phyloP scores from a whole-genome alignment of 1,284 basidiomycete genomes.

The Moniliella sp. region DNA sequence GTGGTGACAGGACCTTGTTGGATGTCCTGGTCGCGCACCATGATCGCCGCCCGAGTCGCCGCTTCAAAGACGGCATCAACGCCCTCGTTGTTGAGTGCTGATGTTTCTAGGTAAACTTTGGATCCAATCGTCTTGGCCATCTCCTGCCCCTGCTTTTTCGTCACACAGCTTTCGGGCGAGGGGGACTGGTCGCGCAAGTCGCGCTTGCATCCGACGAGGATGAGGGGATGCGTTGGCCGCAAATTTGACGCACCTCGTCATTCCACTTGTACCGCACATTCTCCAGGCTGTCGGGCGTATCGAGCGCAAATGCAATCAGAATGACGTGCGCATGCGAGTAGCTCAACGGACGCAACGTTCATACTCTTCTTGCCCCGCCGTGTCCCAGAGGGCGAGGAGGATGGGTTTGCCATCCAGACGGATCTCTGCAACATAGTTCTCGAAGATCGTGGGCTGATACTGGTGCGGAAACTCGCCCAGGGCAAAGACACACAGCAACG shows the following conservation, averaged over 20 bases:
- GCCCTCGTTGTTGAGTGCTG: constrained; percentile 21
- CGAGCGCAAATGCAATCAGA: constrained; percentile 6
- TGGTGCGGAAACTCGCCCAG: constrained; percentile 12
- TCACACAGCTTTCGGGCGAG: too few relatives aligned
- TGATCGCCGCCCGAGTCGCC: constrained; percentile 21
- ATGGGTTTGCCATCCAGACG: constrained; percentile 52
- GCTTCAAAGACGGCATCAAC: constrained; percentile 25
- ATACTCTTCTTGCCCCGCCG: constrained; percentile 89
- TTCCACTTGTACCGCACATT: constrained; percentile 96
- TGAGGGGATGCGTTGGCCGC: constrained; percentile 48
- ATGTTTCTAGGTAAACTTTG: constrained; percentile 21
- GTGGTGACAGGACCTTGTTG: too few relatives aligned
- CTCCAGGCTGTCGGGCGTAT: constrained; percentile 59
- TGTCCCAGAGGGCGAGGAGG: constrained; percentile 85
- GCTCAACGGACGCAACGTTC: constrained; percentile 64
- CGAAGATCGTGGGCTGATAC: constrained; percentile 36
- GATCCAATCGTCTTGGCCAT: constrained; percentile 41
- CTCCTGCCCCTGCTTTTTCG: constrained; percentile 35
- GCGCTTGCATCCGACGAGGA: constrained; percentile 75
- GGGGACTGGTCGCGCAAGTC: constrained; percentile 42
- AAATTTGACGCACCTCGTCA: constrained; percentile 29
- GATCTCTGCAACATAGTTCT: constrained; percentile 73
- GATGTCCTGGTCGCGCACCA: too few relatives aligned
- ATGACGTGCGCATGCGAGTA: constrained; percentile 78
- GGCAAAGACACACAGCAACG: constrained; percentile 11